A percentile compares a stretch with the other conserved stretches of the same genome.
Conservation (phyloP, 2,329 filamentous ascomycete species). For the Trichophaea hybrida region DNA sequence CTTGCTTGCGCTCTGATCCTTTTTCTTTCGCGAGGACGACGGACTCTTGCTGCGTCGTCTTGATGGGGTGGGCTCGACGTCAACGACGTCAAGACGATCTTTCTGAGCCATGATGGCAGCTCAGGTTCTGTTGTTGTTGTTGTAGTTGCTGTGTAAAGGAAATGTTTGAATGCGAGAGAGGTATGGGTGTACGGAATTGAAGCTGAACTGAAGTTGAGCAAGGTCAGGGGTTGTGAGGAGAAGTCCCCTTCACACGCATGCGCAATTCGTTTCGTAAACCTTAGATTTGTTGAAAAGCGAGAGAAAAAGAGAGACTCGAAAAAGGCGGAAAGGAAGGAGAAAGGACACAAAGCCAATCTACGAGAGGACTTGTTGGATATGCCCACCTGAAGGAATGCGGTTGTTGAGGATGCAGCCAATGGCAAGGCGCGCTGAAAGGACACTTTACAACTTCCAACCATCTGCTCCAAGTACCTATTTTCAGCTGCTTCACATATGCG, state of each 20-base stretch:
- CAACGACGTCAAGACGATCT: neutral
- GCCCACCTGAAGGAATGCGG: neutral
- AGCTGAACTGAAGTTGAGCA: neutral
- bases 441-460: neutral
- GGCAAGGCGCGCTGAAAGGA: neutral
- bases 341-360: neutral
- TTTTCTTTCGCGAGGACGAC: neutral
- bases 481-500: neutral
- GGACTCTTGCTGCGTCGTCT: neutral
- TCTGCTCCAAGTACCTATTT: neutral
- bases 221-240: neutral
- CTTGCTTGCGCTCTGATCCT: neutral
- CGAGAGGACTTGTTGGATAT: too few relatives aligned
- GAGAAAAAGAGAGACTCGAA: neutral
- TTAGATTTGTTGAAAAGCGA: neutral
- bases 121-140: neutral
- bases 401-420: neutral
- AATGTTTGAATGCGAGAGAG: neutral
- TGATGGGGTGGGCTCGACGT: neutral
- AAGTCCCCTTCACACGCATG: neutral
- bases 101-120: slow-evolving; percentile 2
- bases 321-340: neutral
- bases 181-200: neutral
- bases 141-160: neutral
- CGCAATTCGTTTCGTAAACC: neutral